A percentile compares a stretch with the other conserved stretches of the same genome.
phyloP scores from a whole-genome alignment of 306 rosid species.

The Cucurbita maxima region DNA sequence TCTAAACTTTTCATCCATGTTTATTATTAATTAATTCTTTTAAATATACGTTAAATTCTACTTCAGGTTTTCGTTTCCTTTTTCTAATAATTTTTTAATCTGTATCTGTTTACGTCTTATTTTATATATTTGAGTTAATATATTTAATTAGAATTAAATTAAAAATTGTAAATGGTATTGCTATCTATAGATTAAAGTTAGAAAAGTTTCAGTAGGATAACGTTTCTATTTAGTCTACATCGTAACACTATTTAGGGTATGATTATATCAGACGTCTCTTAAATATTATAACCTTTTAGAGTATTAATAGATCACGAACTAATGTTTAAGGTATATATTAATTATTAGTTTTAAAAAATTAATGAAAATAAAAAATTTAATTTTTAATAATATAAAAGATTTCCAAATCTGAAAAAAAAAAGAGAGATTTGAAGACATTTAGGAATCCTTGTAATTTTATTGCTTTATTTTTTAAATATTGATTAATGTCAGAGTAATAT shows the following conservation, averaged over 20 bases:
- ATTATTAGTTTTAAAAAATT: too few species aligned
- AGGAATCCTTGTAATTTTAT: background rate
- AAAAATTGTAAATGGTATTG: fast-evolving
- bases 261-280: background rate
- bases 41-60: too few species aligned
- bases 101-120: background rate
- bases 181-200: too few species aligned
- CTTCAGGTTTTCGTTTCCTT: background rate
- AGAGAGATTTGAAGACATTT: background rate
- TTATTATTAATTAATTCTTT: too few species aligned
- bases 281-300: too few species aligned
- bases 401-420: background rate
- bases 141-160: too few species aligned
- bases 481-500: background rate
- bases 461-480: background rate
- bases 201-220: background rate
- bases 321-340: too few species aligned
- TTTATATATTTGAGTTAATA: too few species aligned
- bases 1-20: background rate
- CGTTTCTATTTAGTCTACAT: background rate
- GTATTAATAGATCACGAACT: too few species aligned
- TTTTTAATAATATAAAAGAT: background rate
- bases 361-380: background rate
- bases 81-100: background rate
- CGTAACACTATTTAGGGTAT: fast-evolving